Evolutionary conservation across 139 green algal genomes (phyloP).

Genomic region (Coelastrella sp.): DNA sequence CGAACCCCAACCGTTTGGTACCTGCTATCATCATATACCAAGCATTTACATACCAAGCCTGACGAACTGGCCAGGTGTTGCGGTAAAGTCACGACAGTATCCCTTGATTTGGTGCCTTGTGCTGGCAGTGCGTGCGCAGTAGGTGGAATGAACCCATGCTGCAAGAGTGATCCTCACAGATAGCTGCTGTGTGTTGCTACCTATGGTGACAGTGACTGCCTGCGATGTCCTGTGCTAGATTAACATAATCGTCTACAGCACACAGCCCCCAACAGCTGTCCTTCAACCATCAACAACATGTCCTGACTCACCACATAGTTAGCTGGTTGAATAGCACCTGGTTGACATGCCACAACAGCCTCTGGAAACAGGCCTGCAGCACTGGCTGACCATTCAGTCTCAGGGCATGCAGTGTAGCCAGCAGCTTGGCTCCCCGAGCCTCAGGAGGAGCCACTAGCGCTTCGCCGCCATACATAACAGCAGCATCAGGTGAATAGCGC

Average conservation of each 20-base stretch:
- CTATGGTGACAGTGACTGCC: no score
- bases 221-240: no score
- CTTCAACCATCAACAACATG: background rate
- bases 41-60: no score
- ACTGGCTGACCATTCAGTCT: conserved; percentile 73
- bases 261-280: background rate
- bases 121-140: no score
- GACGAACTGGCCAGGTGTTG: no score
- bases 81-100: no score
- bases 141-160: no score
- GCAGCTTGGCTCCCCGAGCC: conserved; percentile 64
- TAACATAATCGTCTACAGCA: background rate
- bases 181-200: no score
- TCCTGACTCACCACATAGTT: conserved; percentile 74
- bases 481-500: background rate
- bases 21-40: no score
- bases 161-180: no score
- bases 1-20: no score
- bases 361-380: conserved; percentile 77
- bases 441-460: background rate
- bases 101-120: no score
- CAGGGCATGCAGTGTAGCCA: conserved; percentile 66
- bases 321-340: conserved; percentile 88
- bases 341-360: conserved; percentile 92
- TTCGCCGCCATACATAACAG: conserved; percentile 52